A percentile compares a stretch with the other conserved stretches of the same genome.
Evolutionary conservation across 1,284 basidiomycete species (phyloP).

Genomic region (Trametes versicolor): DNA sequence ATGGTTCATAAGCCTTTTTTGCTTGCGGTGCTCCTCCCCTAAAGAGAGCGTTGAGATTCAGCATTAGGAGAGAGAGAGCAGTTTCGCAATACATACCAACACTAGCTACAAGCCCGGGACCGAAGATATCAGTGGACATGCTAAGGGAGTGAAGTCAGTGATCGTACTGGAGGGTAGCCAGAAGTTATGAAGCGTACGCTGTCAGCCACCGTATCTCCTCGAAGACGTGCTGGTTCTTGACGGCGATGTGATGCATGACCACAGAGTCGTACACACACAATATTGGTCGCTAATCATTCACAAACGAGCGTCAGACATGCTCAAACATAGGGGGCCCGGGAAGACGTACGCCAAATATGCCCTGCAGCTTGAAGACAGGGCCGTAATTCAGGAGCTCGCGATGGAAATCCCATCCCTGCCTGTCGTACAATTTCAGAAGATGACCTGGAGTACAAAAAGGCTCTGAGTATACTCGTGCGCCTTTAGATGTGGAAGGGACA

Average conservation of each 20-base stretch:
- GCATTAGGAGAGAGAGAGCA: neutral
- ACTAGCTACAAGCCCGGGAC: conserved; percentile 7
- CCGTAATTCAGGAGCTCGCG: neutral
- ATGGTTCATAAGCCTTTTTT: conserved; percentile 41
- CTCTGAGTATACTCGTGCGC: neutral
- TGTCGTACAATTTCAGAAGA: neutral
- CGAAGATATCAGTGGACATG: neutral
- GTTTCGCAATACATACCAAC: neutral
- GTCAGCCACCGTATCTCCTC: conserved; percentile 18
- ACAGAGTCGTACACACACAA: conserved; percentile 22
- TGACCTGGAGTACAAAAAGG: neutral
- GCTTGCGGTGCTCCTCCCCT: conserved; percentile 36
- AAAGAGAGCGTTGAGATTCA: neutral
- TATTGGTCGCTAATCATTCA: conserved; percentile 11
- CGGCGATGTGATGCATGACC: conserved; percentile 20
- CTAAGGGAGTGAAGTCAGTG: neutral
- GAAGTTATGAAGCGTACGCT: conserved; percentile 2
- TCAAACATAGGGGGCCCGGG: too few species aligned
- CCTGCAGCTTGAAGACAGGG: neutral
- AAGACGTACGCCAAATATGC: too few species aligned
- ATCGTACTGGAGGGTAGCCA: neutral
- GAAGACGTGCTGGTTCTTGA: conserved; percentile 27
- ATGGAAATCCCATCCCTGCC: neutral
- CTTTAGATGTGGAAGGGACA: neutral
- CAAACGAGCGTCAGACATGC: neutral